A percentile compares a stretch with the other conserved stretches of the same genome.
These are phyloP conservation scores for Phoma sp. DNA, from an alignment of 2,329 filamentous ascomycete genomes.

Conservation along the genomic window DNA sequence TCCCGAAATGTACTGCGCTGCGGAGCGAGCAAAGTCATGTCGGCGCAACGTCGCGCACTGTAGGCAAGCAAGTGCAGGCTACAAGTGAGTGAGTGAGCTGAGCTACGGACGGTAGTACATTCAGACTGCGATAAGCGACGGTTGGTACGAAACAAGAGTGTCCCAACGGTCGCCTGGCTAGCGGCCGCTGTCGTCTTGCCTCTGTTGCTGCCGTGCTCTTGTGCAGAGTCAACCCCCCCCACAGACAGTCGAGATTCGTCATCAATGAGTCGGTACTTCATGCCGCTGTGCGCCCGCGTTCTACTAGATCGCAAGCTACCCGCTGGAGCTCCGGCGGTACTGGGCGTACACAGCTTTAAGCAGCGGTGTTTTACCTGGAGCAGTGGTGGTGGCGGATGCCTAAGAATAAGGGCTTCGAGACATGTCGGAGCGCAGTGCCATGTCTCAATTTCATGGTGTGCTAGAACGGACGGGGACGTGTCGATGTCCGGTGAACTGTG, in stretches of 20 bases:
- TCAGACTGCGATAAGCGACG: not conserved
- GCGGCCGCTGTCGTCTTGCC: conserved; percentile 5
- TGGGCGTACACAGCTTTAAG: not conserved
- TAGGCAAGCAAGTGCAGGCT: too few species aligned
- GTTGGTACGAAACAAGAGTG: not conserved
- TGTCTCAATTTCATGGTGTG: not conserved
- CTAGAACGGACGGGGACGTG: conserved; percentile 2
- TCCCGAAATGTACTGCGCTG: too few species aligned
- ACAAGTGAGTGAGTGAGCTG: too few species aligned
- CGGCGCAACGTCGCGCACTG: not conserved
- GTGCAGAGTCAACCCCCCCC: not conserved
- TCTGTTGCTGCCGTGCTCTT: not conserved
- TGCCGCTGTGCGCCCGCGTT: not conserved
- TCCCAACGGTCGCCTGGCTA: not conserved
- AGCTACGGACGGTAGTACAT: too few species aligned
- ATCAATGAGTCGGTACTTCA: not conserved
- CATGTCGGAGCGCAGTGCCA: conserved; percentile 2
- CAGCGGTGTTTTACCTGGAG: not conserved
- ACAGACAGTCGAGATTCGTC: not conserved
- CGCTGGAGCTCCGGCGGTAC: not conserved
- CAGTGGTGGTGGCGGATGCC: not conserved
- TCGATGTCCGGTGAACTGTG: not conserved
- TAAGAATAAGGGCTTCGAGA: not conserved
- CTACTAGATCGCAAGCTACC: not conserved
- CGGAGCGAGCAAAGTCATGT: too few species aligned